A percentile compares a stretch with the other conserved stretches of the same genome.
Evolutionary conservation across 768 basidiomycete species (phyloP).

Genomic region (Thelephora ganbajun): DNA sequence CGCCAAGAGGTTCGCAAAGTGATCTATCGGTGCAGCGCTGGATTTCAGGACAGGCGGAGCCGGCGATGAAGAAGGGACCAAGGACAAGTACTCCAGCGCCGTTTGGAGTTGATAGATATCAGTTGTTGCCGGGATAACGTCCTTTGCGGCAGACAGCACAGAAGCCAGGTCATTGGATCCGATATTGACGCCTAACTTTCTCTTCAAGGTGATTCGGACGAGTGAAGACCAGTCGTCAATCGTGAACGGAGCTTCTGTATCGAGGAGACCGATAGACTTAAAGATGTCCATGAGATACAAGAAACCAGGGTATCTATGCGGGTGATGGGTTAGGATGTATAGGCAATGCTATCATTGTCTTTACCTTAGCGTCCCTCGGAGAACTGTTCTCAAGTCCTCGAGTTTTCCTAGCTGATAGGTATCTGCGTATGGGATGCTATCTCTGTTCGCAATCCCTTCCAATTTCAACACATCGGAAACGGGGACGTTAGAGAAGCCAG

Average conservation of each 20-base stretch:
- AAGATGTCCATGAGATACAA: constrained; percentile 60
- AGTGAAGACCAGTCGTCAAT: constrained; percentile 26
- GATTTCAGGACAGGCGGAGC: constrained; percentile 31
- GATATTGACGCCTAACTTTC: constrained; percentile 14
- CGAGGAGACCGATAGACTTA: constrained; percentile 54
- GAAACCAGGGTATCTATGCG: constrained; percentile 71
- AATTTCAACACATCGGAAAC: constrained; percentile 46
- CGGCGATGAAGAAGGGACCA: constrained; percentile 8
- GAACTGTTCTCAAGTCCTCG: constrained; percentile 39
- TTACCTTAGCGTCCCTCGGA: constrained; percentile 79
- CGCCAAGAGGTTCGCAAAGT: constrained; percentile 60
- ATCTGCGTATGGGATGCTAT: constrained; percentile 58
- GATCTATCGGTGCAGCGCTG: constrained; percentile 45
- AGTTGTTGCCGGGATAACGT: constrained; percentile 12
- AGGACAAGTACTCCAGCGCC: constrained; percentile 39
- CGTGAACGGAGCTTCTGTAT: constrained; percentile 21
- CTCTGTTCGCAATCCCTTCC: constrained; percentile 79
- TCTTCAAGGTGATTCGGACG: constrained; percentile 20
- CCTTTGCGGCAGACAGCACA: constrained; percentile 19
- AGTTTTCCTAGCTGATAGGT: constrained; percentile 43
- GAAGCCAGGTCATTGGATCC: constrained; percentile 17
- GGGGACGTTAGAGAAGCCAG: constrained; percentile 53
- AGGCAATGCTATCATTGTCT: not conserved
- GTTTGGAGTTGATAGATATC: constrained; percentile 13
- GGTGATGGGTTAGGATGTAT: not conserved